Evolutionary conservation across 768 basidiomycete species (phyloP).

Genomic region (Lyophyllum atratum): DNA sequence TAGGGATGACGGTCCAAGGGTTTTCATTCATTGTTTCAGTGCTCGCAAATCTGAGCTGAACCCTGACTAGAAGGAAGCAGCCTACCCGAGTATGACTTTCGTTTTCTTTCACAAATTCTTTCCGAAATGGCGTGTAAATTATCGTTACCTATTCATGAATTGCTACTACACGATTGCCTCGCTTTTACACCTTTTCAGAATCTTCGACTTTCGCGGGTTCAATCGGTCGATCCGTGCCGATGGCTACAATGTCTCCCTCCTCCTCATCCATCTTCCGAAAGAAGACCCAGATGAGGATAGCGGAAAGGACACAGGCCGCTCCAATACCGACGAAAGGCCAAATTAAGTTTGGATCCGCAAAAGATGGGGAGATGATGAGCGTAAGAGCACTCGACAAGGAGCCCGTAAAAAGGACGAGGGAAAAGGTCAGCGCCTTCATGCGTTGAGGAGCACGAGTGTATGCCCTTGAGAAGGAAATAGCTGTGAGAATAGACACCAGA

Average conservation of each 20-base stretch:
- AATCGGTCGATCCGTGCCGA: slow-evolving; percentile 19
- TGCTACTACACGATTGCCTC: no score
- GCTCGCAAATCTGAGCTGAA: no score
- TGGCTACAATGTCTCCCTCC: slow-evolving; percentile 17
- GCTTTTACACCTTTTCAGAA: slow-evolving; percentile 6
- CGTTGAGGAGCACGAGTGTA: slow-evolving; percentile 43
- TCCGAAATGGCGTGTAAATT: no score
- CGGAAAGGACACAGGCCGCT: slow-evolving; percentile 21
- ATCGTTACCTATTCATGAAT: no score
- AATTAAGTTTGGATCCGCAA: slow-evolving; percentile 11
- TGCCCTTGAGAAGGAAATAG: slow-evolving; percentile 21
- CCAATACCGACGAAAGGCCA: slow-evolving; percentile 31
- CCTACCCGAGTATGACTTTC: no score
- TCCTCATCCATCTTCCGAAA: slow-evolving; percentile 26
- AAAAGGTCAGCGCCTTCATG: slow-evolving; percentile 44
- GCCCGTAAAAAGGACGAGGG: slow-evolving; percentile 33
- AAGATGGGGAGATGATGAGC: slow-evolving; percentile 16
- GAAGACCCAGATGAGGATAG: slow-evolving; percentile 21
- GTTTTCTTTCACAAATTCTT: no score
- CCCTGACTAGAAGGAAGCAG: no score
- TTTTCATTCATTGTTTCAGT: no score
- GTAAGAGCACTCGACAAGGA: slow-evolving; percentile 34
- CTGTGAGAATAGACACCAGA: neutral
- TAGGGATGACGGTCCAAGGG: no score
- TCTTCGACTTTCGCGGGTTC: neutral